Percentiles rank a stretch among this genome's conserved stretches.
phyloP scores from a whole-genome alignment of 257 asterid species.

The Penstemon davidsonii region DNA sequence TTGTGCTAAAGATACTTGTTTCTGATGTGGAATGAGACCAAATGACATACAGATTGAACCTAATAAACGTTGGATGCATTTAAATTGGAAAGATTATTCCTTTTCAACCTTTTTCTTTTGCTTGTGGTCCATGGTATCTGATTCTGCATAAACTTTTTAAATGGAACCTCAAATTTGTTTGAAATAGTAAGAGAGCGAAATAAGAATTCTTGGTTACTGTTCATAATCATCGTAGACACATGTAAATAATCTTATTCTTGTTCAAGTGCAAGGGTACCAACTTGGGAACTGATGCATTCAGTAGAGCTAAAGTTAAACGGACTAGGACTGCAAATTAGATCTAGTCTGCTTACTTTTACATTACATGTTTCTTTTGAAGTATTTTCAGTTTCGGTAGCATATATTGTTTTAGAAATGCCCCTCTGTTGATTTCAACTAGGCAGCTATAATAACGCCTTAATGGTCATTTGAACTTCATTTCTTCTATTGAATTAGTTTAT shows the following conservation, averaged over 20 bases:
- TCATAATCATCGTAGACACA: background rate
- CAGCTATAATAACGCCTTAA: slow-evolving; percentile 5
- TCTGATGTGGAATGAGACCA: background rate
- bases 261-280: background rate
- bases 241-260: background rate
- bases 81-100: slow-evolving; percentile 3
- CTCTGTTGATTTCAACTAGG: background rate
- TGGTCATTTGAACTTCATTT: slow-evolving; percentile 12
- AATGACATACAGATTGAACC: slow-evolving; percentile 4
- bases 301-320: background rate
- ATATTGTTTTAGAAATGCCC: slow-evolving; percentile 3
- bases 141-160: slow-evolving; percentile 1
- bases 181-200: background rate
- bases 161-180: background rate
- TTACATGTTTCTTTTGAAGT: slow-evolving; percentile 9
- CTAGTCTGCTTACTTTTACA: background rate
- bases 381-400: slow-evolving; percentile 2
- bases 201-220: slow-evolving; percentile 8
- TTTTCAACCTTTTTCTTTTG: background rate
- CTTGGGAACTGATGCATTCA: slow-evolving; percentile 14
- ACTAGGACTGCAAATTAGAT: background rate
- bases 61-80: background rate
- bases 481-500: slow-evolving; percentile 18
- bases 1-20: slow-evolving; percentile 9
- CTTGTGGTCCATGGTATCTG: slow-evolving; percentile 1